Evolutionary conservation across 2,329 filamentous ascomycete genomes (phyloP).

Genomic region (Clonostachys chloroleuca): DNA sequence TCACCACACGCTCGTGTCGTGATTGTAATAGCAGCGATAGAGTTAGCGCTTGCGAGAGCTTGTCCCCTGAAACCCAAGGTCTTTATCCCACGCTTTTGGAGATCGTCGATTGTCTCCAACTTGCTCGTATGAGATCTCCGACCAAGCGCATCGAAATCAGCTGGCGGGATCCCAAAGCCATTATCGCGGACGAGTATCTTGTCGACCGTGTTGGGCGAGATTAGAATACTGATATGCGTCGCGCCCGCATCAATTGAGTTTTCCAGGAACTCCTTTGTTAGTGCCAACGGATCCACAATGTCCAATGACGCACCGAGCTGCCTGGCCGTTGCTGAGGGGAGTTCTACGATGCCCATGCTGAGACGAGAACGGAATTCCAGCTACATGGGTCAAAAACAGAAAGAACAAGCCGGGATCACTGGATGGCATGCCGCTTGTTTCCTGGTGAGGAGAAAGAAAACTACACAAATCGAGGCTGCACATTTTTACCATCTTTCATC

Average conservation of each 20-base stretch:
- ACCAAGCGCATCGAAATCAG: slow-evolving; percentile 60
- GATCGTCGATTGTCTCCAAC: slow-evolving; percentile 57
- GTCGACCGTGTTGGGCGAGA: slow-evolving; percentile 64
- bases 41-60: slow-evolving; percentile 62
- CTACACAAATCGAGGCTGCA: too few species aligned
- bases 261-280: slow-evolving; percentile 75
- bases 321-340: slow-evolving; percentile 43
- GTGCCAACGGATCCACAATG: slow-evolving; percentile 52
- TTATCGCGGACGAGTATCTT: slow-evolving; percentile 69
- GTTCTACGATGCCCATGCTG: slow-evolving; percentile 42
- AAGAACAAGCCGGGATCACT: too few species aligned
- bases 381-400: too few species aligned
- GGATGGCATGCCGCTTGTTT: too few species aligned
- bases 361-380: too few species aligned
- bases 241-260: slow-evolving; percentile 72
- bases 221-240: slow-evolving; percentile 58
- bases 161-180: slow-evolving; percentile 62
- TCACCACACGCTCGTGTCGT: slow-evolving; percentile 62
- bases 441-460: too few species aligned
- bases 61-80: slow-evolving; percentile 75
- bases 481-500: too few species aligned
- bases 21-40: slow-evolving; percentile 49
- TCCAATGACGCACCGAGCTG: slow-evolving; percentile 57
- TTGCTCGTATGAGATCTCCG: slow-evolving; percentile 71
- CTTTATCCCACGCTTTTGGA: slow-evolving; percentile 47